A percentile compares a stretch with the other conserved stretches of the same genome.
Evolutionary conservation across 306 rosid species (phyloP).

Genomic region (Trifolium subterraneum): DNA sequence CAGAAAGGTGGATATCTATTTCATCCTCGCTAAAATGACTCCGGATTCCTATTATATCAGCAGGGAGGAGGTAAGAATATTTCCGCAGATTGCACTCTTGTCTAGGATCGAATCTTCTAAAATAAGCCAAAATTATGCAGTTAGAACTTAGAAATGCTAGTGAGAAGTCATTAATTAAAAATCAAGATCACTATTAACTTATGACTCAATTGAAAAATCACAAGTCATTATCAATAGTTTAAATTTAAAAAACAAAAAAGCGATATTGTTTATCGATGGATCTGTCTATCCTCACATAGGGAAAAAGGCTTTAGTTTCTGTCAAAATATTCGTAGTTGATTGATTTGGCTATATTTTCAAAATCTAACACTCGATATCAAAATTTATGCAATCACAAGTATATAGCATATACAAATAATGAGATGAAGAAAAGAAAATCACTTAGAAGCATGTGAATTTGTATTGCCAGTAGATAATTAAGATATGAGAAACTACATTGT

Average conservation of each 20-base stretch:
- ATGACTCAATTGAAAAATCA: constrained; percentile 7
- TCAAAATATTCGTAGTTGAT: neutral
- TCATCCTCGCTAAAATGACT: constrained; percentile 60
- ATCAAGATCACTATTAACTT: neutral
- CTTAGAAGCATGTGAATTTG: neutral
- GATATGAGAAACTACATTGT: constrained; percentile 26
- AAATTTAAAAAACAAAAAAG: neutral
- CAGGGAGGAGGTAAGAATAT: constrained; percentile 90
- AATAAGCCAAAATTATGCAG: constrained; percentile 34
- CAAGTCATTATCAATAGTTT: constrained; percentile 2
- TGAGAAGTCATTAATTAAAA: neutral
- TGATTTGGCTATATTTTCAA: neutral
- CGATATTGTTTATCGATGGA: neutral
- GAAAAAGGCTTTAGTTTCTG: neutral
- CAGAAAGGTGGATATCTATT: constrained; percentile 70
- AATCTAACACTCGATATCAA: too few species aligned
- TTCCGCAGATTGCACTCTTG: constrained; percentile 82
- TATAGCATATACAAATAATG: neutral
- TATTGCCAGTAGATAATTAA: neutral
- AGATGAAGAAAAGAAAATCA: neutral
- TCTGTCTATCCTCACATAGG: constrained; percentile 14
- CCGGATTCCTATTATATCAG: constrained; percentile 79
- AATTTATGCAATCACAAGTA: too few species aligned
- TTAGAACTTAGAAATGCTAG: constrained; percentile 12
- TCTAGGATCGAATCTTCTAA: constrained; percentile 94